Percentiles rank a stretch among this genome's conserved stretches.
phyloP scores from a whole-genome alignment of 1,284 basidiomycete genomes.

The Pholiota adiposa region DNA sequence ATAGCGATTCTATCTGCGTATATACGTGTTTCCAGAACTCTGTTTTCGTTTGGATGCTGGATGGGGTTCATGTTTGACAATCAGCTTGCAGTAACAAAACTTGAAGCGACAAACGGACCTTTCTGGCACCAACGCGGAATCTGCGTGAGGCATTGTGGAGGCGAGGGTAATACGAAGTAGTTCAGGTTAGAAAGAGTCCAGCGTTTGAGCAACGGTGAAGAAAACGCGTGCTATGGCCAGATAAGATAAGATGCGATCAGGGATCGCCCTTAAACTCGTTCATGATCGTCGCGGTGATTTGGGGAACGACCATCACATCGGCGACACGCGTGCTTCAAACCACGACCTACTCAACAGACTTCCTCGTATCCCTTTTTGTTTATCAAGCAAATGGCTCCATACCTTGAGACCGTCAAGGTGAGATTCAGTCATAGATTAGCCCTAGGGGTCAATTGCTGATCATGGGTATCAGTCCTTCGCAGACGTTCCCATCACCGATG shows the following conservation, averaged over 20 bases:
- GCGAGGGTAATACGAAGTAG: conserved; percentile 11
- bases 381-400: conserved; percentile 73
- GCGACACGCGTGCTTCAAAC: neutral
- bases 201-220: neutral
- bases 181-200: neutral
- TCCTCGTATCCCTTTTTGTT: neutral
- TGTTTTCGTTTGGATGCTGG: conserved; percentile 62
- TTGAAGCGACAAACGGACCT: conserved; percentile 29
- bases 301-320: neutral
- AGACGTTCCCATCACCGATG: conserved; percentile 87
- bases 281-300: neutral
- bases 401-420: conserved; percentile 85
- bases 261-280: neutral
- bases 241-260: conserved; percentile 32
- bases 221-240: conserved; percentile 11
- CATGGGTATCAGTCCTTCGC: conserved; percentile 73
- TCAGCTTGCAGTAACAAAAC: neutral
- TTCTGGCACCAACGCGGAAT: conserved; percentile 72
- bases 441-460: neutral
- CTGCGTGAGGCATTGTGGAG: conserved; percentile 80
- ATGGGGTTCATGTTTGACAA: conserved; percentile 11
- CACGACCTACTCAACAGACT: neutral
- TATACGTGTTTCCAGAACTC: conserved; percentile 82
- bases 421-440: neutral
- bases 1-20: conserved; percentile 61